Evolutionary conservation across 75 land plant genomes (phyloP).

Genomic region (Chamaecyparis obtusa): DNA sequence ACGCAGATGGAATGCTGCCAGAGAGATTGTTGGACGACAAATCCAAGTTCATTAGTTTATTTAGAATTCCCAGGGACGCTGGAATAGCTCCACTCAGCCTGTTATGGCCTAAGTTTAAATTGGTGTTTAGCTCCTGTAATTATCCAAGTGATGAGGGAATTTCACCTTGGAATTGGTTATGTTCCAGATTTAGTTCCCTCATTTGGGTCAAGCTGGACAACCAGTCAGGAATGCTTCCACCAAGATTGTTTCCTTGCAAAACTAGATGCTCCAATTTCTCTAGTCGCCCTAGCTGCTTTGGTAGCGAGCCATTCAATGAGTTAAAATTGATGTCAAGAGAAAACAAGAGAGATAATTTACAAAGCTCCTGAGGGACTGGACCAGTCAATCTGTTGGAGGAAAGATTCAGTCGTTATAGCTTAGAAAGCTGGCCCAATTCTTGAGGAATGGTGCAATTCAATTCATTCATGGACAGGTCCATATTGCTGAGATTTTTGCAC

Average conservation of each 20-base stretch:
- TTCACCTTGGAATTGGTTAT: slow-evolving; percentile 45
- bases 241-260: slow-evolving; percentile 46
- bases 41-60: slow-evolving; percentile 31
- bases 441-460: slow-evolving; percentile 47
- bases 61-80: slow-evolving; percentile 24
- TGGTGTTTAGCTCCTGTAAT: slow-evolving; percentile 16
- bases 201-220: slow-evolving; percentile 34
- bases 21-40: slow-evolving; percentile 49
- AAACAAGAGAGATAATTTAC: slow-evolving; percentile 18
- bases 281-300: slow-evolving; percentile 30
- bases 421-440: slow-evolving; percentile 32
- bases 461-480: slow-evolving; percentile 60
- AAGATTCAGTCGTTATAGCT: slow-evolving; percentile 33
- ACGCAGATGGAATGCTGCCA: slow-evolving; percentile 42
- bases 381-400: slow-evolving; percentile 57
- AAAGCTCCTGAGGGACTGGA: slow-evolving; percentile 46
- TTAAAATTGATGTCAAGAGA: slow-evolving; percentile 56
- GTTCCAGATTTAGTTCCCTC: slow-evolving; percentile 52
- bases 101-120: slow-evolving; percentile 50
- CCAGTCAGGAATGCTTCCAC: slow-evolving; percentile 56
- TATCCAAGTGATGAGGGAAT: slow-evolving; percentile 52
- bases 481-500: slow-evolving; percentile 33
- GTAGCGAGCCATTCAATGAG: slow-evolving; percentile 48
- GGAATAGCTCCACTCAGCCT: slow-evolving; percentile 53
- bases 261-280: slow-evolving; percentile 18